These are phyloP conservation scores for Malus domestica DNA, from an alignment of 306 rosid genomes.

Conservation along the genomic window DNA sequence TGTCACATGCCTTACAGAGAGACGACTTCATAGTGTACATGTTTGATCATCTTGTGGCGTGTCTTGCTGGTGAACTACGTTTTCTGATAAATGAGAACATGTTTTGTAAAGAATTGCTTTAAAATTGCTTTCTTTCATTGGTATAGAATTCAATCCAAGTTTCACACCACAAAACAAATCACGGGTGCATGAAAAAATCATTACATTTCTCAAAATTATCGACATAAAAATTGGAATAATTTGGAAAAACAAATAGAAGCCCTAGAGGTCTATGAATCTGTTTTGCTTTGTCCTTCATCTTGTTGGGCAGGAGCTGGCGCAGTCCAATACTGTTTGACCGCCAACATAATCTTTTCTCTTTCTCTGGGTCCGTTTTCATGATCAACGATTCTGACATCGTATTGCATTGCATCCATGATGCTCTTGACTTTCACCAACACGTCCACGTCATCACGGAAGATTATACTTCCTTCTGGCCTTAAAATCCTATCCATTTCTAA, in stretches of 20 bases:
- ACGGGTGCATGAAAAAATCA: conserved; percentile 16
- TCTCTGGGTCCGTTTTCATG: conserved; percentile 70
- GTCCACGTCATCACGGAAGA: conserved; percentile 79
- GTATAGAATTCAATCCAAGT: background rate
- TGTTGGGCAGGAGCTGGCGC: conserved; percentile 32
- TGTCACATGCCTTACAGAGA: background rate
- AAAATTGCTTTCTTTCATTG: background rate
- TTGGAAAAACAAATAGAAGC: background rate
- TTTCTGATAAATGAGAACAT: background rate
- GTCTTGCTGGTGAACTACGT: background rate
- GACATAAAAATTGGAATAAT: conserved; percentile 14
- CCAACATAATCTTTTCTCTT: conserved; percentile 61
- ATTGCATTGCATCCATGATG: conserved; percentile 59
- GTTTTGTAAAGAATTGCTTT: background rate
- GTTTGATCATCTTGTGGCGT: background rate
- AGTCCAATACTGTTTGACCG: conserved; percentile 70
- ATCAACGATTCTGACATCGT: conserved; percentile 55
- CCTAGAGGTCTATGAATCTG: conserved; percentile 10
- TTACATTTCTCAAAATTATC: conserved; percentile 14
- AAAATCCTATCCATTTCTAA: conserved; percentile 85
- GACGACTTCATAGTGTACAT: background rate
- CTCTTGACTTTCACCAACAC: conserved; percentile 49
- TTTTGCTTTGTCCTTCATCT: conserved; percentile 11
- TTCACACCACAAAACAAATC: background rate
- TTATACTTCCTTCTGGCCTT: conserved; percentile 66